phyloP scores from a whole-genome alignment of 805 yeast genomes.

The Nakazawaea populi region DNA sequence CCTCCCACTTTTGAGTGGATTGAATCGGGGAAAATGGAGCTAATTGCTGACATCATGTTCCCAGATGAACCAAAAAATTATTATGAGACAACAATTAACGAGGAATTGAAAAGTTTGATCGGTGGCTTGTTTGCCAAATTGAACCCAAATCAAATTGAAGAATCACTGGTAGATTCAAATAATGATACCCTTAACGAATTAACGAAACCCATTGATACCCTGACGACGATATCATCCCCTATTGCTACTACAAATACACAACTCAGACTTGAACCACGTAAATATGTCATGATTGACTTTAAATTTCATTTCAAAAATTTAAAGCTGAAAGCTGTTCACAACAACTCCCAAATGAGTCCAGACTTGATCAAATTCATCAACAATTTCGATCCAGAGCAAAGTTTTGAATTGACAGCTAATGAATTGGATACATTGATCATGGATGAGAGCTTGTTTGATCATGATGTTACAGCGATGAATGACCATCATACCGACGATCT shows the following conservation, averaged over 20 bases:
- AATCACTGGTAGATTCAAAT: conserved; percentile 9
- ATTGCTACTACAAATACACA: neutral
- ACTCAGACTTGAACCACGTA: conserved; percentile 12
- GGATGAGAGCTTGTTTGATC: conserved; percentile 13
- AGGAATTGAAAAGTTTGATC: conserved; percentile 13
- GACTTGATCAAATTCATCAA: conserved; percentile 60
- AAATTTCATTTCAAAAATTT: conserved; percentile 59
- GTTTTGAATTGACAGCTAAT: conserved; percentile 17
- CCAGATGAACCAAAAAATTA: conserved; percentile 37
- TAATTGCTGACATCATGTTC: conserved; percentile 66
- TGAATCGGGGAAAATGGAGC: conserved; percentile 61
- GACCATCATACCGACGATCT: conserved; percentile 13
- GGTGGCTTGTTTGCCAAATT: conserved; percentile 15
- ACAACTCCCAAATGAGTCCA: conserved; percentile 32
- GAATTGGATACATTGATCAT: conserved; percentile 18
- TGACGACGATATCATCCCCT: conserved; percentile 21
- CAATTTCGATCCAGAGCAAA: conserved; percentile 23
- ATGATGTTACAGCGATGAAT: neutral
- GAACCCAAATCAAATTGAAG: neutral
- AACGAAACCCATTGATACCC: conserved; percentile 15
- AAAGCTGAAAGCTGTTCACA: conserved; percentile 34
- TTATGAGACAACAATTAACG: conserved; percentile 15
- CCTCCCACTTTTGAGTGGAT: conserved; percentile 63
- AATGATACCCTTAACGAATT: conserved; percentile 4
- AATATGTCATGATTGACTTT: conserved; percentile 63